These are phyloP conservation scores for Ormosia emarginata DNA, from an alignment of 306 rosid genomes.

Conservation along the genomic window DNA sequence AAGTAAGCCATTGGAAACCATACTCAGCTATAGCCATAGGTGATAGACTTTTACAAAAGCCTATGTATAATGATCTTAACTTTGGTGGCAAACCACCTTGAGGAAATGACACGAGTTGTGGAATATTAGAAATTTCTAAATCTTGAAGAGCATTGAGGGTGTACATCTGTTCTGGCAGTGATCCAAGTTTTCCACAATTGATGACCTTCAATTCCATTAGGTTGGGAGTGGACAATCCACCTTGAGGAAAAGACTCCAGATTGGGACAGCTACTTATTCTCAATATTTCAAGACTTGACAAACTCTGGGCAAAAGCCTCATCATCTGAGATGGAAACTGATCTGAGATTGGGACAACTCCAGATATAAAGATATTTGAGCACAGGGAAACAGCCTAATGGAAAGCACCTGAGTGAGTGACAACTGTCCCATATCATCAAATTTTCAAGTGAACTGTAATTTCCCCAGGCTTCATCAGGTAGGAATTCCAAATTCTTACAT, in stretches of 20 bases:
- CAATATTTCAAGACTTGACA: background rate
- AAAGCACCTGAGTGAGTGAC: background rate
- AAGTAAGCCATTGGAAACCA: background rate
- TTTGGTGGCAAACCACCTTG: background rate
- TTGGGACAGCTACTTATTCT: background rate
- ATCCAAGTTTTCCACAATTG: background rate
- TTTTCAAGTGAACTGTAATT: background rate
- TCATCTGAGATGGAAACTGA: background rate
- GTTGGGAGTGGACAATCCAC: background rate
- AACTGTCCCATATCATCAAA: background rate
- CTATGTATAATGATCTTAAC: background rate
- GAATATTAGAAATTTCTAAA: background rate
- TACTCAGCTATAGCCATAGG: background rate
- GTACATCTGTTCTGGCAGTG: background rate
- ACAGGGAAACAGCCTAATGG: background rate
- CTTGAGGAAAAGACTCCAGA: constrained; percentile 1
- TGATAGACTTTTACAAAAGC: background rate
- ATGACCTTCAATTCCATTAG: background rate
- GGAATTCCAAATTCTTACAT: background rate
- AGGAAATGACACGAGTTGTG: background rate
- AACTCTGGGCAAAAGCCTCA: background rate
- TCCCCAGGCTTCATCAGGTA: background rate
- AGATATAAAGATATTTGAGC: constrained; percentile 1
- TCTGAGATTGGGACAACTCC: background rate
- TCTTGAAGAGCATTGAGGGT: background rate